Evolutionary conservation across 2,329 filamentous ascomycete species (phyloP).

Genomic region (Macrophomina phaseolina): DNA sequence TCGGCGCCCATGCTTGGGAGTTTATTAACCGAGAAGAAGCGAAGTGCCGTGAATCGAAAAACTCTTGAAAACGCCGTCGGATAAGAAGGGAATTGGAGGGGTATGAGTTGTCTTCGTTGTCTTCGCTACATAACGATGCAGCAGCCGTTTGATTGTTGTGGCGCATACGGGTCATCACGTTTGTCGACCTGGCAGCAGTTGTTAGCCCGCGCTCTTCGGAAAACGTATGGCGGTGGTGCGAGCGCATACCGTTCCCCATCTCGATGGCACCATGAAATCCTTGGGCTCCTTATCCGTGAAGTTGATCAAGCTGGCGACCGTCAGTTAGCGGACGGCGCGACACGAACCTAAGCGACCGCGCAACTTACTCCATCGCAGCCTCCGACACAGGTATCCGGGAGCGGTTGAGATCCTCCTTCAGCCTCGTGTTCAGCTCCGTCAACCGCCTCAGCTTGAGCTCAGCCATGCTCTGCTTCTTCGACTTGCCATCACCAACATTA

Average conservation of each 20-base stretch:
- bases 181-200: constrained; percentile 71
- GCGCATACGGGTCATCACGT: constrained; percentile 97
- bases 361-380: constrained; percentile 67
- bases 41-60: constrained; percentile 28
- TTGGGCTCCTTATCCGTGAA: constrained; percentile 95
- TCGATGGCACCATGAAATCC: constrained; percentile 98
- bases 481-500: constrained; percentile 70
- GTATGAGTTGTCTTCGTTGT: constrained; percentile 22
- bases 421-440: constrained; percentile 93
- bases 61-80: constrained; percentile 28
- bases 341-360: not conserved
- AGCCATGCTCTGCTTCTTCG: constrained; percentile 99
- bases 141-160: constrained; percentile 90
- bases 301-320: constrained; percentile 79
- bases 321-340: constrained; percentile 6
- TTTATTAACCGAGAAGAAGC: constrained; percentile 28
- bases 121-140: constrained; percentile 84
- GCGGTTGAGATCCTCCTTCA: constrained; percentile 94
- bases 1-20: constrained; percentile 22
- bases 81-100: constrained; percentile 25
- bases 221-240: constrained; percentile 27
- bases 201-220: constrained; percentile 8
- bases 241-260: constrained; percentile 78
- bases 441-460: constrained; percentile 95
- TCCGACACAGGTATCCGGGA: constrained; percentile 95